Conservation (phyloP, 2,329 filamentous ascomycete genomes). For the Fusarium penzigii region DNA sequence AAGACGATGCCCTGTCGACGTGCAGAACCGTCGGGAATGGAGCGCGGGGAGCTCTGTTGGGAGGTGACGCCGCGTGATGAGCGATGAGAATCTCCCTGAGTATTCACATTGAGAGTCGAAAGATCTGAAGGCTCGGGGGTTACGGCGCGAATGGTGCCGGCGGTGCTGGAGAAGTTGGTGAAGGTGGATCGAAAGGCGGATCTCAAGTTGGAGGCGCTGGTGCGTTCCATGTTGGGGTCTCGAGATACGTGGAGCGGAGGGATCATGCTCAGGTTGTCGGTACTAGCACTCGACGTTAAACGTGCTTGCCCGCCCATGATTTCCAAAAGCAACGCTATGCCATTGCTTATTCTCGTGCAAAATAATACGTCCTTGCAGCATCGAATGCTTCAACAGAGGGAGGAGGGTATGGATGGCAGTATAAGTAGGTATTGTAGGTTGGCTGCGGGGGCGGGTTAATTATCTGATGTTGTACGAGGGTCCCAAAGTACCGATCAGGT, state of each 20-base stretch:
- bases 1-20: slow-evolving; percentile 63
- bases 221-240: slow-evolving; percentile 36
- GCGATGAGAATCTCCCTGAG: slow-evolving; percentile 22
- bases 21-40: slow-evolving; percentile 38
- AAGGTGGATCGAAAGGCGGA: slow-evolving; percentile 36
- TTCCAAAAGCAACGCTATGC: slow-evolving; percentile 47
- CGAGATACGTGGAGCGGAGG: slow-evolving; percentile 32
- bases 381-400: slow-evolving; percentile 25
- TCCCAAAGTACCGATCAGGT: neutral
- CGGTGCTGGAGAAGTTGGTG: slow-evolving; percentile 38
- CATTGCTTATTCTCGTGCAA: slow-evolving; percentile 43
- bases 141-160: slow-evolving; percentile 61
- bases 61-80: slow-evolving; percentile 27
- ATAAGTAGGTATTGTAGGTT: slow-evolving; percentile 3
- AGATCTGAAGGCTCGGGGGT: slow-evolving; percentile 60
- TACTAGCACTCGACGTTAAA: slow-evolving; percentile 37
- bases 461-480: slow-evolving; percentile 1
- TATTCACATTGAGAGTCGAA: slow-evolving; percentile 20
- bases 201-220: slow-evolving; percentile 37
- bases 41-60: slow-evolving; percentile 36
- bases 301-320: slow-evolving; percentile 48
- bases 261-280: slow-evolving; percentile 37
- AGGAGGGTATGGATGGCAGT: slow-evolving; percentile 6
- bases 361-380: slow-evolving; percentile 36
- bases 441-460: neutral